Evolutionary conservation across 306 rosid species (phyloP).

Genomic region (Lathyrus aphaca): DNA sequence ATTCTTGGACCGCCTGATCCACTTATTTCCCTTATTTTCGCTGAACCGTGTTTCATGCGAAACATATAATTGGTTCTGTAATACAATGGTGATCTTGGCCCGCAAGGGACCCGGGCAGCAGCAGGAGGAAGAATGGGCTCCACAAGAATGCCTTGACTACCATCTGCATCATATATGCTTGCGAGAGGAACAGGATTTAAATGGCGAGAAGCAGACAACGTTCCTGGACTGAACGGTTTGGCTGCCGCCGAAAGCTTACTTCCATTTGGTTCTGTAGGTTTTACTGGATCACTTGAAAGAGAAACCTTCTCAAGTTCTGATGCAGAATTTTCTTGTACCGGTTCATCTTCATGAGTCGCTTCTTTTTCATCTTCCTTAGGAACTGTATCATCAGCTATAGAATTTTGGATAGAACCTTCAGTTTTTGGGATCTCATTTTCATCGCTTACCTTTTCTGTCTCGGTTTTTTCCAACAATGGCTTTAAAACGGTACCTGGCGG

Average conservation of each 20-base stretch:
- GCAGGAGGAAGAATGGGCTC: conserved; percentile 74
- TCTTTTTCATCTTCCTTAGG: conserved; percentile 47
- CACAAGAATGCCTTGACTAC: conserved; percentile 63
- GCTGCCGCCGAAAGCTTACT: conserved; percentile 97
- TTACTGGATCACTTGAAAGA: conserved; percentile 51
- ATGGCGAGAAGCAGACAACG: conserved; percentile 46
- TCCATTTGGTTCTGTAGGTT: conserved; percentile 62
- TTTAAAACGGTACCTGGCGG: conserved; percentile 87
- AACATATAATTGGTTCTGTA: conserved; percentile 71
- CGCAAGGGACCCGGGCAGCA: conserved; percentile 84
- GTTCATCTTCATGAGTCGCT: conserved; percentile 41
- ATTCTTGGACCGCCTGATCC: conserved; percentile 62
- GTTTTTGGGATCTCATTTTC: conserved; percentile 48
- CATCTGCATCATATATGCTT: conserved; percentile 64
- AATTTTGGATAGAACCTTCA: conserved; percentile 49
- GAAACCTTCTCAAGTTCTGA: conserved; percentile 56
- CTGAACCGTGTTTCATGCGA: conserved; percentile 66
- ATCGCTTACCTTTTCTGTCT: conserved; percentile 44
- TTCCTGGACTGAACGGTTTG: conserved; percentile 84
- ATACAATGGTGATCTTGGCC: conserved; percentile 84
- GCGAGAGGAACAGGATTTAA: conserved; percentile 56
- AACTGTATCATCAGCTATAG: conserved; percentile 42
- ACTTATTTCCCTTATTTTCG: conserved; percentile 55
- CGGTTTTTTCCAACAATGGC: conserved; percentile 61
- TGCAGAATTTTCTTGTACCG: conserved; percentile 45